Base-by-base conservation (phyloP, 2,329 filamentous ascomycete genomes). In the Domatiomyces globalis region DNA sequence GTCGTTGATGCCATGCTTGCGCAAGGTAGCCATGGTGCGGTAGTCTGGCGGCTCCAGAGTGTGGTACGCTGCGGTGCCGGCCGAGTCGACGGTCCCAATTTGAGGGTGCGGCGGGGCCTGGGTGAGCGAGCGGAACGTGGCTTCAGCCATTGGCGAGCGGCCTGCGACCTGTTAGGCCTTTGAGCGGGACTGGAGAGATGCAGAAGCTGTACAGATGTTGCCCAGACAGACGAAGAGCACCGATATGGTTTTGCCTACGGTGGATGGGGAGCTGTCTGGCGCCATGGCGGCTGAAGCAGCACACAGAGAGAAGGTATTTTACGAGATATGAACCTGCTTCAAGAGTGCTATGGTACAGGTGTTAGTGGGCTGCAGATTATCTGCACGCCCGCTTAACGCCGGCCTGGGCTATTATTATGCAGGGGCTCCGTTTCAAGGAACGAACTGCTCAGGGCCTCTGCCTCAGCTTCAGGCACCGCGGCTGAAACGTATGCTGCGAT, bases 161-260 rank as follows among this genome's bases (percentile, higher is more conserved):
- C 78, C 75, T 76, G 54, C 44, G 12, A 44, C 45, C 49, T 51
- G 17, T 49, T 54, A 51, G 51, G 53, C 20, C 44, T 29, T 44
- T 19, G 47, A 39, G 48, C 29, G 8, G 19, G 33, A 50, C 15
- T 43, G 49, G 47, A 6, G n/a, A 18, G 20, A 18, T n/a, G 33
- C 4, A 49, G 53, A 46, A 17, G 17, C 54, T 67, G 49, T 63
- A 78, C 88, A 98, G 63, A 96, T 96, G 69, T 98, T 98, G 66
- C 92, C 92, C 33, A 96, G 77, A 70, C 92, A 98, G 61, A 96
- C 90, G 65, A 96, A 96, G 49, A 96, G 79, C 39, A 96, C 84
- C 2, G 83, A 88, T 50, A 86, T 64, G 43, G 43, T 1, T 4
- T 39, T 39, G 9, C 10, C 33, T 15, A 10, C 33, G 10, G 8